Evolutionary conservation across 1,139 yeast species (phyloP).

Genomic region (Suhomyces panamericanus): DNA sequence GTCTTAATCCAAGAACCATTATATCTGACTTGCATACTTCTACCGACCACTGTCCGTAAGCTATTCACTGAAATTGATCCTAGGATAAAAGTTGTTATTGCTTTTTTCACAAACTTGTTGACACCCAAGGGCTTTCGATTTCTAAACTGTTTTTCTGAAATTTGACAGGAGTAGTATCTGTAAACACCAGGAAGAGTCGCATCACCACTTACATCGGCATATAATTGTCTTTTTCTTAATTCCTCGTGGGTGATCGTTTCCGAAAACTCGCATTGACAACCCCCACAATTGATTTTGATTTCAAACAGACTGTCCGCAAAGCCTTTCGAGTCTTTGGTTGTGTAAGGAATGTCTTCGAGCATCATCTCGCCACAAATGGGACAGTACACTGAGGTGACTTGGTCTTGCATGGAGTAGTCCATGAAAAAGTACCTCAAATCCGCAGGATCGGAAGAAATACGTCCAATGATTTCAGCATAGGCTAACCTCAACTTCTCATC

Average conservation of each 20-base stretch:
- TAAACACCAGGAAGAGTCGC: constrained; percentile 18
- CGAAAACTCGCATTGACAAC: constrained; percentile 10
- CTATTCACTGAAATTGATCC: neutral
- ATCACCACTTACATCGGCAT: constrained; percentile 18
- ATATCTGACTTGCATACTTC: neutral
- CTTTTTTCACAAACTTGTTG: constrained; percentile 6
- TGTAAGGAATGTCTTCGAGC: constrained; percentile 16
- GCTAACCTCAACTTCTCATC: constrained; percentile 4
- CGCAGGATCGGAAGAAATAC: neutral
- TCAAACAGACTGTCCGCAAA: constrained; percentile 25
- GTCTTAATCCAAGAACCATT: constrained; percentile 3
- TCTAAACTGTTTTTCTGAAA: constrained; percentile 6
- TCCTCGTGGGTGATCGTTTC: constrained; percentile 20
- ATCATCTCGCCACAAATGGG: constrained; percentile 20
- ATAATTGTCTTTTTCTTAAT: constrained; percentile 24
- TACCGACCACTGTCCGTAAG: neutral
- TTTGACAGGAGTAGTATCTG: constrained; percentile 14
- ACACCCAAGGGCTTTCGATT: constrained; percentile 7
- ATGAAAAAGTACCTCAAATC: constrained; percentile 6
- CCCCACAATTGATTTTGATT: constrained; percentile 1
- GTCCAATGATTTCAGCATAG: constrained; percentile 10
- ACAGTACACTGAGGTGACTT: constrained; percentile 17
- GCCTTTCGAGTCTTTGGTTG: constrained; percentile 19
- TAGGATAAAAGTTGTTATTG: neutral
- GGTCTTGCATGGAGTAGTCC: constrained; percentile 8